A percentile compares a stretch with the other conserved stretches of the same genome.
phyloP scores from a whole-genome alignment of 148 eudicot species.

The Silene uniflora region DNA sequence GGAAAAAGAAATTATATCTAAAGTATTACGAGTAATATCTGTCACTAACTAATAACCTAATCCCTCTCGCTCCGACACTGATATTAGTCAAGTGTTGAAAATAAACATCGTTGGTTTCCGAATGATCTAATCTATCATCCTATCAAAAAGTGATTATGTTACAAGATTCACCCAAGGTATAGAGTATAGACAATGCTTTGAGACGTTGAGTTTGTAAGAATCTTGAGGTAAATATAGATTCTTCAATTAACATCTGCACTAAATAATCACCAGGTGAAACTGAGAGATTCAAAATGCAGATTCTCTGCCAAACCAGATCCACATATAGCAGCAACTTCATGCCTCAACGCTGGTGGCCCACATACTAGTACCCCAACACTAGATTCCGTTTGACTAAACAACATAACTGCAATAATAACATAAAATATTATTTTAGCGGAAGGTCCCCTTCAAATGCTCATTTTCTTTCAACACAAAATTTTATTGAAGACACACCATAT shows the following conservation, averaged over 20 bases:
- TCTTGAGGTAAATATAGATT: background rate
- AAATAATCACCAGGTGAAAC: conserved; percentile 71
- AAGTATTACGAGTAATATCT: no score
- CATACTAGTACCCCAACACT: conserved; percentile 70
- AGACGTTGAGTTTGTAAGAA: background rate
- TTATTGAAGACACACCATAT: no score
- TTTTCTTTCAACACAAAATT: no score
- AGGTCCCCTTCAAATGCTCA: no score
- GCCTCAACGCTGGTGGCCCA: conserved; percentile 68
- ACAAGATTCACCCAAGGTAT: no score
- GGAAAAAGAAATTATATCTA: no score
- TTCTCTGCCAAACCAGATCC: conserved; percentile 59
- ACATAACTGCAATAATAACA: conserved; percentile 40
- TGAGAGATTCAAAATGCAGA: conserved; percentile 79
- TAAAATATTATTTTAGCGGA: no score
- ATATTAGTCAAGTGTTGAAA: no score
- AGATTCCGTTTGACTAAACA: conserved; percentile 48
- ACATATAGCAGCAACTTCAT: conserved; percentile 72
- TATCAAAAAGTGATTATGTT: background rate
- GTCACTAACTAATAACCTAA: no score
- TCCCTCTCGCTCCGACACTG: no score
- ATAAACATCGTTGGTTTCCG: no score
- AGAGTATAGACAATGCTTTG: background rate
- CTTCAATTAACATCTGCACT: background rate
- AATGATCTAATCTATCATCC: background rate